A percentile compares a stretch with the other conserved stretches of the same genome.
These are phyloP conservation scores for Dalechampia spathulata DNA, from an alignment of 441 rosid genomes.

Conservation along the genomic window DNA sequence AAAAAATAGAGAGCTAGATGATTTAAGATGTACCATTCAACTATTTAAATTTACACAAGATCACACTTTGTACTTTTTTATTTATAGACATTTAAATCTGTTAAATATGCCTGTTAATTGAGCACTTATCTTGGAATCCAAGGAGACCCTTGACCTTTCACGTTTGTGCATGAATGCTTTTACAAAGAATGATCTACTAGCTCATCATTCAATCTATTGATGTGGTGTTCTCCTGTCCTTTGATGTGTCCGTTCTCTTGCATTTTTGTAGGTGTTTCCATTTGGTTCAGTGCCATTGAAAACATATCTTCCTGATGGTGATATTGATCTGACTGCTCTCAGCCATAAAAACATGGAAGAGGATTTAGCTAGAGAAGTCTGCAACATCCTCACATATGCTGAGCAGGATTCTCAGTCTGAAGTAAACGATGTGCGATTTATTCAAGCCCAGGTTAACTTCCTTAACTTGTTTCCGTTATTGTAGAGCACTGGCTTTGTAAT, in stretches of 20 bases:
- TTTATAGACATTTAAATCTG: not conserved
- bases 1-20: not conserved
- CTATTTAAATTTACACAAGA: not conserved
- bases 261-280: slow-evolving; percentile 60
- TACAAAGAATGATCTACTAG: not conserved
- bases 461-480: slow-evolving; percentile 9
- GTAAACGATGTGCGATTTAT: slow-evolving; percentile 67
- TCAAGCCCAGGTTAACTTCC: slow-evolving; percentile 67
- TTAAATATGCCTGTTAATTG: not conserved
- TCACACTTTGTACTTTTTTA: not conserved
- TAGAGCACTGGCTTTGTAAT: slow-evolving; percentile 8
- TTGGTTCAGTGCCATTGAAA: slow-evolving; percentile 90
- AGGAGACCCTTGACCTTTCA: not conserved
- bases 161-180: slow-evolving; percentile 5
- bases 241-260: not conserved
- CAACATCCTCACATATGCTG: slow-evolving; percentile 41
- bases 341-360: slow-evolving; percentile 55
- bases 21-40: not conserved
- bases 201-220: slow-evolving; percentile 11
- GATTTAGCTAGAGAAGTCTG: slow-evolving; percentile 45
- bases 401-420: slow-evolving; percentile 37
- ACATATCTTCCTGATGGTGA: slow-evolving; percentile 98
- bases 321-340: slow-evolving; percentile 72
- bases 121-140: not conserved
- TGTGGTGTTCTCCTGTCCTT: not conserved